Conservation (phyloP, 2,329 filamentous ascomycete genomes). For the Xylaria digitata region DNA sequence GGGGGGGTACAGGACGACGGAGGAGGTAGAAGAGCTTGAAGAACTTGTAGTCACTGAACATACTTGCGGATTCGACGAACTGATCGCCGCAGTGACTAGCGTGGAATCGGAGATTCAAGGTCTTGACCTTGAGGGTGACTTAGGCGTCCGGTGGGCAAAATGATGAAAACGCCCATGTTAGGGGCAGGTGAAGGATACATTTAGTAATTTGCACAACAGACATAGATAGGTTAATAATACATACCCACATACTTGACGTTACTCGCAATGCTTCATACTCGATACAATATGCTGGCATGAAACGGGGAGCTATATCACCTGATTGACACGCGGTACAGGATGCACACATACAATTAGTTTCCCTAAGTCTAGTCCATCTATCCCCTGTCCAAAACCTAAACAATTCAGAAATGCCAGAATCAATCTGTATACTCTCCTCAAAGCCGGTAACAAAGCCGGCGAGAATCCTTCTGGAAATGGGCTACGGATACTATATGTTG, state of each 20-base stretch:
- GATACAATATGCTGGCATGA: not conserved
- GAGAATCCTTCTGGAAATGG: not conserved
- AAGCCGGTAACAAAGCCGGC: not conserved
- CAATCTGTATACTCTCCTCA: not conserved
- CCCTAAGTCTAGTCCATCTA: slow-evolving; percentile 22
- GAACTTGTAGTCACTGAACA: slow-evolving; percentile 22
- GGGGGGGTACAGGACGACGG: not conserved
- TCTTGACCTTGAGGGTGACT: slow-evolving; percentile 22
- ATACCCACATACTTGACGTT: not conserved
- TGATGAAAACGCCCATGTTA: not conserved
- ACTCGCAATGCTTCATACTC: not conserved
- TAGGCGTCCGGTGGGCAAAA: slow-evolving; percentile 10
- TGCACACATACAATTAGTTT: not conserved
- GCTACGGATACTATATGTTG: not conserved
- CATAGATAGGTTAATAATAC: not conserved
- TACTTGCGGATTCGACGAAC: slow-evolving; percentile 26
- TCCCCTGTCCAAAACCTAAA: not conserved
- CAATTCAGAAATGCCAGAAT: slow-evolving; percentile 17
- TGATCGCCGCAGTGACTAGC: slow-evolving; percentile 15
- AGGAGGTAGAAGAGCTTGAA: slow-evolving; percentile 20
- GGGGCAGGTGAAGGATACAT: not conserved
- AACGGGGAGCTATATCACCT: not conserved
- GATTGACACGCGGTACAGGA: slow-evolving; percentile 1
- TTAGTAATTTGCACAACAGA: too few species aligned
- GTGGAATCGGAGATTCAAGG: slow-evolving; percentile 29